Base-by-base conservation (phyloP, 2,329 filamentous ascomycete species). In the Knoxdaviesia capensis region DNA sequence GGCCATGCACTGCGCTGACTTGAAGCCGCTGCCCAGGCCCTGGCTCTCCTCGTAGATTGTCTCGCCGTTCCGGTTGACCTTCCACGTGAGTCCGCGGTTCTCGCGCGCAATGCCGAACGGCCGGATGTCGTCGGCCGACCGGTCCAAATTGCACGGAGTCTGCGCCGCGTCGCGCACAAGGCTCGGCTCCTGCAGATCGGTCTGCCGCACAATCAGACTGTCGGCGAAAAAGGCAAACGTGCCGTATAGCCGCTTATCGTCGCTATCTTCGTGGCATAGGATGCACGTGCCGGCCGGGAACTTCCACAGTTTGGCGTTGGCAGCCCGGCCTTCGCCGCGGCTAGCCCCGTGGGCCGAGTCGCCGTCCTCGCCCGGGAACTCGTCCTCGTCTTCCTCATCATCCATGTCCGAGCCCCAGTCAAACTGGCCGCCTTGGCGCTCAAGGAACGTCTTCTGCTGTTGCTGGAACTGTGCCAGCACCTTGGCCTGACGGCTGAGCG, bases 401-500 rank as follows among this genome's bases (percentile, higher is more conserved):
- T 81, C 74, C 41, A 85, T 72, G 45, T 90, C 81, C 34, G 61
- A 63, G 9, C 83, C 86, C 81, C 85, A 94, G 56, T 94, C 82
- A 46, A 94, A 72, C 10, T 42, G 37, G 36, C 77, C 69, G n/a
- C 74, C 80, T 57, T 94, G 87, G 48, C 80, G 90, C 44, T 84
- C 80, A 61, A 98, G 64, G 60, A 98, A 98, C 52, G 76, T 90
- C 59, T 92, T 88, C 56, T 96, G 92, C 54, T 98, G 88, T 54
- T 94, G 81, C 56, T 96, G 90, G 60, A 98, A 94, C 54, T 94
- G 86, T 2, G 87, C 90, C 87, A 98, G 94, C 32, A 98, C 85
- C 53, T 77, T 81, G 2, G 87, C 87, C 58, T 96, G 87, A 28
- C 90, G 76, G 51, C 86, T 88, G 36, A 87, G 62, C 1, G 90